Evolutionary conservation across 2,329 filamentous ascomycete genomes (phyloP), one percentile per base, ranked within the genome.

Genomic region (Cladosporium sp.): DNA sequence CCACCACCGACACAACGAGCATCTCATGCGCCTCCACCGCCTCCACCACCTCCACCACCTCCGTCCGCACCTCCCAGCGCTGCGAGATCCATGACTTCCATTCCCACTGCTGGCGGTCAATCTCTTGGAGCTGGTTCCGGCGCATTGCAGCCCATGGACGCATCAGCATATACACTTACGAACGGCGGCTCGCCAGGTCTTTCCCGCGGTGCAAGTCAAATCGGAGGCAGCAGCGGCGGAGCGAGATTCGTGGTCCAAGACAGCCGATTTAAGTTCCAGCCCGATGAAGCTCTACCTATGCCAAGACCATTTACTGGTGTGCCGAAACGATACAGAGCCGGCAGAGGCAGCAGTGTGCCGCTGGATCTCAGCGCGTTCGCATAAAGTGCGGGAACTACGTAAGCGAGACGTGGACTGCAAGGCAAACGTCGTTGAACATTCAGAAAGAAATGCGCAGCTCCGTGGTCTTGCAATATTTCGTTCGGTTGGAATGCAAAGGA

Each of bases 331-430:
- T 99, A 98, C 78, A 85, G 94, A 68, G 95, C 95, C 39, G 95
- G 95, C 10, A 86, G 94, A 75, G 94, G 93, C 34, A 97, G 93
- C 80, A 97, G 91, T 81, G 93, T 98, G 70, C 95, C 95, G 32
- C 81, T 98, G 72, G 92, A 98, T 81, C 79, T 99, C 75, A 87
- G 83, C 70, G 82, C 84, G 16, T 83, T 90, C 66, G 78, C 80
- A 56, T 83, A 58, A 28, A 23, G 16, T n/a, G 34, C 46, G 46
- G 23, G 43, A 21, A 23, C 23, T 7, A 5, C 36, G 36, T 43
- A 18, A n/a, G 36, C 2, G 48, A 16, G 11, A 18, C 4, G 23
- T 26, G n/a, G 13, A 26, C 3, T 26, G 25, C 21, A 26, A 53
- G 26, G 16, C 48, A 53, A 53, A 26, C 8, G 48, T 11, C 48